Base-by-base conservation (phyloP, 495 filamentous ascomycete species). In the Massariosphaeria phaeospora region DNA sequence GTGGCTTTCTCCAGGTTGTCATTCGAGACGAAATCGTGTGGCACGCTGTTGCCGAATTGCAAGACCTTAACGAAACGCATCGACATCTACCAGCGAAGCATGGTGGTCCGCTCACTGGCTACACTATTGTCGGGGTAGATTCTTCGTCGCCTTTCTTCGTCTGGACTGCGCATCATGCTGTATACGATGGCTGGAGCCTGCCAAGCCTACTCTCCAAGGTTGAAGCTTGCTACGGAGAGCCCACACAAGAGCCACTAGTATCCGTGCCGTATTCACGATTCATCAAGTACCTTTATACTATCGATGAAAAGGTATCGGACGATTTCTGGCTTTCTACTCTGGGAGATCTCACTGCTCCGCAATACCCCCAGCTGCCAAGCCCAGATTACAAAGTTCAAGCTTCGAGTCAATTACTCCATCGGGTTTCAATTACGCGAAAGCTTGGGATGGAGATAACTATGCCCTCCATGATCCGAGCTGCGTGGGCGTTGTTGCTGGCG, bases 151-250 rank as follows among this genome's bases (percentile, higher is more conserved):
- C 35, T 8, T 39, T 15, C 40, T 67, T 63, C 21, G 55, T 55
- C 6, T 63, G 55, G 55, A 86, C 81, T 1, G 73, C 83, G 42
- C 83, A 86, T 53, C 84, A 88, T 49, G 78, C 79, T 1, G 61
- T 87, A 1, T 89, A 86, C 52, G 84, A 88, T 47, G 82, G 83
- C 15, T 85, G 82, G 80, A 81, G 48, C 21, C 13, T 59, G 1
- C 55, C 55, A 26, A 30, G 11, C 4, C 17, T 59, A 30, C 33
- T 55, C 2, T n/a, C 2, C 25, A 63, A 35, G 27, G 55, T 61
- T 8, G 51, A 61, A 30, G 6, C 18, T 9, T 55, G 50, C 48
- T 61, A 61, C 24, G 27, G 27, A 15, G 23, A 60, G 27, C 8
- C 44, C 1, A 15, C 21, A 8, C 30, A 6, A 15, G 6, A 25